These are phyloP conservation scores for Cinnamomum micranthum DNA, from an alignment of 164 flowering plant species.

Conservation along the genomic window DNA sequence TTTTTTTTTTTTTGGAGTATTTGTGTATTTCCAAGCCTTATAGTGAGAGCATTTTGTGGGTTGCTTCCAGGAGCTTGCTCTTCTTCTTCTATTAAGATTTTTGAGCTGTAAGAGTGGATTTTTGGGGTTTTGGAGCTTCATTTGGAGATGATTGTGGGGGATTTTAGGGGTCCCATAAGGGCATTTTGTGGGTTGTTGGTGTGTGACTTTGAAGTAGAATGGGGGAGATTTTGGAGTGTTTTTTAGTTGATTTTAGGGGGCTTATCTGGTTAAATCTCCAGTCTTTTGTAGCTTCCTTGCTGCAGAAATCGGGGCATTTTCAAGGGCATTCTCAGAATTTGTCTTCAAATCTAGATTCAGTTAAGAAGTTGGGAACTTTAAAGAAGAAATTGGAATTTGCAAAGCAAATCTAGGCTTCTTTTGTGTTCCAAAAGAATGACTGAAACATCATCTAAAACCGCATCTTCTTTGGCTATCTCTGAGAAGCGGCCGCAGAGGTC, in stretches of 20 bases:
- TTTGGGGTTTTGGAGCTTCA: background rate
- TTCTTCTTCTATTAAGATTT: background rate
- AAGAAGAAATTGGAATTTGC: too few relatives aligned
- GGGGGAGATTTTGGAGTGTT: background rate
- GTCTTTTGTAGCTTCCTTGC: background rate
- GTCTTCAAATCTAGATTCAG: background rate
- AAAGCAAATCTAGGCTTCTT: background rate
- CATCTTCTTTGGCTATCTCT: conserved; percentile 49
- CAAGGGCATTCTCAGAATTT: background rate
- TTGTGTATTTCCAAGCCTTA: background rate
- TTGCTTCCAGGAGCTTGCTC: background rate
- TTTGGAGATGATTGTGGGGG: background rate
- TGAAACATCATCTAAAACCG: conserved; percentile 26
- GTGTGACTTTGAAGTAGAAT: background rate
- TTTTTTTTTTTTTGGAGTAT: background rate
- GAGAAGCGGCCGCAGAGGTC: conserved; percentile 67
- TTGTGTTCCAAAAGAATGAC: conserved; percentile 22
- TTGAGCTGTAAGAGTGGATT: background rate
- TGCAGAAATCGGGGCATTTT: background rate
- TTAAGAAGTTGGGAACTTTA: background rate
- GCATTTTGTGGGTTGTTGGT: background rate
- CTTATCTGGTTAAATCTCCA: background rate
- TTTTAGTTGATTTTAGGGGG: background rate
- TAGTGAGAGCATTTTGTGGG: background rate
- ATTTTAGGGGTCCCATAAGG: too few relatives aligned